Evolutionary conservation across 78 protist species (phyloP), one percentile per base, ranked within the genome.

Genomic region (Paulinella micropora): DNA sequence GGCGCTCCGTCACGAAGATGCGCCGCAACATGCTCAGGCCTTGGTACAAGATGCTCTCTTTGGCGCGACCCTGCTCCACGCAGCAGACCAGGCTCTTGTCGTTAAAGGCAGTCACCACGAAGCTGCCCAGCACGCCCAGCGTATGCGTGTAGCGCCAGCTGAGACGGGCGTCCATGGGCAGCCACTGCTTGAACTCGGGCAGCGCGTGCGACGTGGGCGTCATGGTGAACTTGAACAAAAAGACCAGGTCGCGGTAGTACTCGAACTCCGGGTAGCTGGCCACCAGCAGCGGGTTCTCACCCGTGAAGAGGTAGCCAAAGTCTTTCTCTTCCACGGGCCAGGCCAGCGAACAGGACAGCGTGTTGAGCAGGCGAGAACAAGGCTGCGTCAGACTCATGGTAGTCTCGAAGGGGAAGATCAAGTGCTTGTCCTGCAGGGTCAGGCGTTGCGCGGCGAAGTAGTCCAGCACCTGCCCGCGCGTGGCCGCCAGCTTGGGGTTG

Each of bases 201-300:
- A 90, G 81, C 28, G 88, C 64, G 28, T 67, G 89, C 40, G 39
- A 79, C 0, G 83, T 2, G 28, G 92, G 93, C 64, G 79, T 85
- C 51, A 91, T 83, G 37, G 88, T 31, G 69, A 84, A 85, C 79
- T 39, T 37, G 77, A 86, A 51, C 36, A 82, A 0, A 29, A 88
- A 81, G 39, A 85, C 88, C 79, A 90, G 35, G 88, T 92, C 92
- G 39, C 94, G 91, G 34, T 40, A 37, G 4, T 28, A 31, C 39
- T 35, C 89, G 51, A 87, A 82, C 83, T 67, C 89, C 29, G 89
- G 89, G 39, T 32, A 87, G 41, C 37, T 1, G 29, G 2, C 1
- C 34, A 87, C 0, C 34, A 87, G 6, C 37, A 29, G 84, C 38
- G 9, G 34, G 84, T 81, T 81, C 23, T 81, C 15, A 81, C 84